phyloP scores from a whole-genome alignment of 1,284 basidiomycete species.

The Hemileia vastatrix region DNA sequence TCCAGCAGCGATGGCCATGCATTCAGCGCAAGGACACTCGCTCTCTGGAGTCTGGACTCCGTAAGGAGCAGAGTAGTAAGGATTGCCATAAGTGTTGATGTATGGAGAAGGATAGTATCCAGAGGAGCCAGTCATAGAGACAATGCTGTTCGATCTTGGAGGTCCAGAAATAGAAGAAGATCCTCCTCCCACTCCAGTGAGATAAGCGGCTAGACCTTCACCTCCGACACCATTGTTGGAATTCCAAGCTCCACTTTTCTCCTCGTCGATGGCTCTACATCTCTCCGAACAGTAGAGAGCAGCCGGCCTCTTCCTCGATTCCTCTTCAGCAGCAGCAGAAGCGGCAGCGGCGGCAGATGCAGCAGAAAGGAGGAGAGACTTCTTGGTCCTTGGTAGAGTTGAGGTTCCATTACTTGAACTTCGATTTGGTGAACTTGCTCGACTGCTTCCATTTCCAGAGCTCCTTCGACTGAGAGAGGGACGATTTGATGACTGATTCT shows the following conservation, averaged over 20 bases:
- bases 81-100: background rate
- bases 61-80: background rate
- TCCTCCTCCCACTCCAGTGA: background rate
- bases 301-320: constrained; percentile 24
- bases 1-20: constrained; percentile 25
- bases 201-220: background rate
- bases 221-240: background rate
- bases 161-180: background rate
- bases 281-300: constrained; percentile 38
- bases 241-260: constrained; percentile 19
- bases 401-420: constrained; percentile 2
- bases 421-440: constrained; percentile 1
- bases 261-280: constrained; percentile 35
- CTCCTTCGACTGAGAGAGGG: constrained; percentile 29
- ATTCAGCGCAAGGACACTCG: constrained; percentile 34
- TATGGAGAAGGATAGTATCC: background rate
- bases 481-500: constrained; percentile 23
- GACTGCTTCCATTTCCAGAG: constrained; percentile 15
- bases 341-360: background rate
- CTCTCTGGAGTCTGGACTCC: constrained; percentile 30
- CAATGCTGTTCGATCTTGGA: background rate
- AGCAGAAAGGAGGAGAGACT: background rate
- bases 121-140: background rate
- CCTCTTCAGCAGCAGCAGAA: background rate
- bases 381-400: constrained; percentile 24